Evolutionary conservation across 192 early-diverging fungal species (phyloP).

Genomic region (Coemansia biformis): DNA sequence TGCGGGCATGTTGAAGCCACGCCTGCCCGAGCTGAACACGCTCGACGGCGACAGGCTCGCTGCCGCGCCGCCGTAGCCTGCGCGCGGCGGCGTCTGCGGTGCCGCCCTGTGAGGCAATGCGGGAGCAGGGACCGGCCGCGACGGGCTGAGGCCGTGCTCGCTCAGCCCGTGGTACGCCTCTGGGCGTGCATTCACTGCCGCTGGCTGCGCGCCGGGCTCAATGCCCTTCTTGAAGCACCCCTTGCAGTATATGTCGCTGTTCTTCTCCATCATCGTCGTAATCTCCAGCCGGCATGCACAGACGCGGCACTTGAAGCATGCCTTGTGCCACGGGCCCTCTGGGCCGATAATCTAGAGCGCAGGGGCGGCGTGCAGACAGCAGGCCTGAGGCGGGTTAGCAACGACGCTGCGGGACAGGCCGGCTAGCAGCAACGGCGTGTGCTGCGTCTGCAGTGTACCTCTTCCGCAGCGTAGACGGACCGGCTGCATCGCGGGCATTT

Average conservation of each 20-base stretch:
- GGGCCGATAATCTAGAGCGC: slow-evolving; percentile 47
- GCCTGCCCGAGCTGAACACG: slow-evolving; percentile 42
- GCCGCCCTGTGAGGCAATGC: too few relatives aligned
- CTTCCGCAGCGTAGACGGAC: slow-evolving; percentile 49
- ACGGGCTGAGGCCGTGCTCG: neutral
- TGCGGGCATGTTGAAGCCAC: slow-evolving; percentile 28
- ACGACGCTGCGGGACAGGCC: too few relatives aligned
- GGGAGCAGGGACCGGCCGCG: too few relatives aligned
- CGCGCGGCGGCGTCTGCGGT: slow-evolving; percentile 19
- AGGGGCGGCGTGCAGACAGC: too few relatives aligned
- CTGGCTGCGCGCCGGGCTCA: slow-evolving; percentile 6
- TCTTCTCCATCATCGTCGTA: slow-evolving; percentile 37
- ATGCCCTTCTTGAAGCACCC: slow-evolving; percentile 27
- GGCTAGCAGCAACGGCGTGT: too few relatives aligned
- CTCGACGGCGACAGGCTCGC: slow-evolving; percentile 42
- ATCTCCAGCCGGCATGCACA: slow-evolving; percentile 31
- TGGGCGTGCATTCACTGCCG: slow-evolving; percentile 10
- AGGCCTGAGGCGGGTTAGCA: too few relatives aligned
- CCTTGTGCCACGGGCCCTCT: slow-evolving; percentile 45
- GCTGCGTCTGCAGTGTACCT: too few relatives aligned
- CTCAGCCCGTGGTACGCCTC: slow-evolving; percentile 1
- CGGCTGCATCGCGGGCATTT: slow-evolving; percentile 51
- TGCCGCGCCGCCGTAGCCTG: slow-evolving; percentile 1
- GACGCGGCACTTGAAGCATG: slow-evolving; percentile 40
- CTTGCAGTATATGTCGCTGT: slow-evolving; percentile 46